Evolutionary conservation across 139 green algal species (phyloP).

Genomic region (Chlamydomonas sp.): DNA sequence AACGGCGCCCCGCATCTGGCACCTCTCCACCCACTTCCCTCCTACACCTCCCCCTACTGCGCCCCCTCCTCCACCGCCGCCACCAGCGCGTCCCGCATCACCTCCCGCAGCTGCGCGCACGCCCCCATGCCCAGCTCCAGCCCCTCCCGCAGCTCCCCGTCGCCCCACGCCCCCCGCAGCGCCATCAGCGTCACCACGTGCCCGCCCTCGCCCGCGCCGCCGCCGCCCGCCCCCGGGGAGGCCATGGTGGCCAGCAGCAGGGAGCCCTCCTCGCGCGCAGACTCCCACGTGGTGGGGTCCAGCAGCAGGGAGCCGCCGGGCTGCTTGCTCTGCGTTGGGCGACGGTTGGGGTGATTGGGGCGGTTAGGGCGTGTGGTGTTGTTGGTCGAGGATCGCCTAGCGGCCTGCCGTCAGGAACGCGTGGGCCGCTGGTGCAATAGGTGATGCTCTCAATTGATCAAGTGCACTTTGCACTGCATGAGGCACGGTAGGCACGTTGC

Average conservation of each 20-base stretch:
- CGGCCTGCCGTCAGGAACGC: too few relatives aligned
- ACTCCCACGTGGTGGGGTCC: conserved; percentile 69
- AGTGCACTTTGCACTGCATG: conserved; percentile 17
- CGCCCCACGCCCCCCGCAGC: conserved; percentile 60
- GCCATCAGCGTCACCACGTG: conserved; percentile 59
- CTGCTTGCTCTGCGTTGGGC: conserved; percentile 24
- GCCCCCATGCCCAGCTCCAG: conserved; percentile 77
- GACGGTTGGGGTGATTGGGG: neutral
- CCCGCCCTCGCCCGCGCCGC: neutral
- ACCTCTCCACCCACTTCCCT: neutral
- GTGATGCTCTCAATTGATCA: too few relatives aligned
- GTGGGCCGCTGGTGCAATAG: too few relatives aligned
- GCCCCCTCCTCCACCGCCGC: conserved; percentile 2
- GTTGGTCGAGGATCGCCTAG: neutral
- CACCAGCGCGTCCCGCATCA: conserved; percentile 46
- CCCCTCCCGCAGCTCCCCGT: conserved; percentile 45
- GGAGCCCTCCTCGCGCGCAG: conserved; percentile 51
- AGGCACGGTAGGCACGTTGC: neutral
- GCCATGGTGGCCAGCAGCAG: conserved; percentile 70
- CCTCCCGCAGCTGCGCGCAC: conserved; percentile 71
- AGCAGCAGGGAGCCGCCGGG: conserved; percentile 65
- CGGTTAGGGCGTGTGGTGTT: neutral
- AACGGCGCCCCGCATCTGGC: neutral
- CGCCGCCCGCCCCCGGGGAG: neutral
- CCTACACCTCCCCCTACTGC: neutral